Evolutionary conservation across 1,139 yeast genomes (phyloP).

Genomic region (Meyerozyma guilliermondii): DNA sequence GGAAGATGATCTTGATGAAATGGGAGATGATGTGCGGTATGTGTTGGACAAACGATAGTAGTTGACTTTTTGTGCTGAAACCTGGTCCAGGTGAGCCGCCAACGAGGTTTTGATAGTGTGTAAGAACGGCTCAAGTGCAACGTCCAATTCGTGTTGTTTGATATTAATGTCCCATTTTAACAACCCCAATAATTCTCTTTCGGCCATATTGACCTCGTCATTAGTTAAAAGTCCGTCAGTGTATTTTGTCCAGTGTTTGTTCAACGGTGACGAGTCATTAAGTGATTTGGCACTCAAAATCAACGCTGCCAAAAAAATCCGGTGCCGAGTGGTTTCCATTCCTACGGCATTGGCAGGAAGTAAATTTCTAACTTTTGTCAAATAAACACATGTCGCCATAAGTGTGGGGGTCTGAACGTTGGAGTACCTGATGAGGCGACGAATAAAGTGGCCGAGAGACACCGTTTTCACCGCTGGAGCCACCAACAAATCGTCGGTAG

Average conservation of each 20-base stretch:
- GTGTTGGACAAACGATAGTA: constrained; percentile 36
- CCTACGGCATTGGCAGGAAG: constrained; percentile 90
- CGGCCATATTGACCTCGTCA: constrained; percentile 85
- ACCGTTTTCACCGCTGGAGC: constrained; percentile 22
- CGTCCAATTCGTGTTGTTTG: constrained; percentile 61
- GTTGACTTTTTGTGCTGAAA: constrained; percentile 28
- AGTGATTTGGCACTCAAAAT: constrained; percentile 86
- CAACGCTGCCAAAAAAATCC: constrained; percentile 83
- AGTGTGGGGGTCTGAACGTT: constrained; percentile 94
- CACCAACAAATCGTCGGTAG: constrained; percentile 12
- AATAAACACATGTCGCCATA: constrained; percentile 84
- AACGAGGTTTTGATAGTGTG: constrained; percentile 50
- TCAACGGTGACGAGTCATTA: constrained; percentile 90
- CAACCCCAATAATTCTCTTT: constrained; percentile 75
- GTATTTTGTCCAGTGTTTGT: constrained; percentile 92
- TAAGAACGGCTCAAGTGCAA: constrained; percentile 70
- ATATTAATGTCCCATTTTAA: constrained; percentile 81
- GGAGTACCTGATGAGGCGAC: constrained; percentile 66
- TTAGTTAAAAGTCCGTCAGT: constrained; percentile 76
- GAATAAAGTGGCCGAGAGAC: constrained; percentile 58
- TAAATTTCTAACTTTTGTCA: constrained; percentile 67
- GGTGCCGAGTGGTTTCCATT: constrained; percentile 88
- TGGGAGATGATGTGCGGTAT: constrained; percentile 11
- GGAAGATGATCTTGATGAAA: constrained; percentile 10
- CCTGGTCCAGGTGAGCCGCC: constrained; percentile 18